These are phyloP conservation scores for Ceratorhiza oryzae-sativae DNA, from an alignment of 1,284 basidiomycete species.

Conservation along the genomic window DNA sequence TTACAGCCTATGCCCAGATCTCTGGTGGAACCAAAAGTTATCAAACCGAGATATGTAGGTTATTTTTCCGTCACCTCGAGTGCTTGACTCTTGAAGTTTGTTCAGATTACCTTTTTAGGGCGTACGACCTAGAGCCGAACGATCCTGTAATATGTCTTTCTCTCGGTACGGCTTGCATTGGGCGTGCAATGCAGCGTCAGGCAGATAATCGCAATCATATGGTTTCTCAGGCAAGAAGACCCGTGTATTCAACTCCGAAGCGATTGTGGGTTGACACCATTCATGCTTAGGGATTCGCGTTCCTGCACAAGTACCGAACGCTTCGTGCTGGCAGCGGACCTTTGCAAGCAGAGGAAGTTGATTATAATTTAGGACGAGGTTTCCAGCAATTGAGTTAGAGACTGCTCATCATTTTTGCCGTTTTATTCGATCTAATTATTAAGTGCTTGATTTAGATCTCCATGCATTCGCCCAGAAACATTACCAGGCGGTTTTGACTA, in stretches of 20 bases:
- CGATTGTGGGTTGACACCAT: neutral
- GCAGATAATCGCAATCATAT: slow-evolving; percentile 93
- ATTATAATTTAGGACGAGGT: slow-evolving; percentile 89
- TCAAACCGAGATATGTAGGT: slow-evolving; percentile 88
- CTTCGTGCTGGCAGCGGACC: slow-evolving; percentile 56
- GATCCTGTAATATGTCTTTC: slow-evolving; percentile 87
- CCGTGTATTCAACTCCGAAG: neutral
- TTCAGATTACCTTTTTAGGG: slow-evolving; percentile 86
- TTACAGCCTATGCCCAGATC: slow-evolving; percentile 87
- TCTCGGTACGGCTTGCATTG: slow-evolving; percentile 83
- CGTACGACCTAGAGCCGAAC: slow-evolving; percentile 81
- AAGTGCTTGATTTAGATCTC: slow-evolving; percentile 61
- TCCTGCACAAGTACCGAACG: slow-evolving; percentile 76
- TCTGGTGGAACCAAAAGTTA: slow-evolving; percentile 86
- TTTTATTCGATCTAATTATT: neutral
- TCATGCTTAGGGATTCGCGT: slow-evolving; percentile 72
- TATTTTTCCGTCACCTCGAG: slow-evolving; percentile 12
- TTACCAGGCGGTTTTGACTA: slow-evolving; percentile 76
- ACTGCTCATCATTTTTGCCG: neutral
- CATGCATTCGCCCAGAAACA: slow-evolving; percentile 81
- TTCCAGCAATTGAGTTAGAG: slow-evolving; percentile 87
- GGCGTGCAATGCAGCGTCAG: slow-evolving; percentile 90
- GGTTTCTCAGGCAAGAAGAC: slow-evolving; percentile 67
- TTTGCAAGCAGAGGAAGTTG: slow-evolving; percentile 72
- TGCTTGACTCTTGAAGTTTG: slow-evolving; percentile 4